Evolutionary conservation across 495 filamentous ascomycete genomes (phyloP), one percentile per base, ranked within the genome.

Genomic region (Elaphomyces granulatus): DNA sequence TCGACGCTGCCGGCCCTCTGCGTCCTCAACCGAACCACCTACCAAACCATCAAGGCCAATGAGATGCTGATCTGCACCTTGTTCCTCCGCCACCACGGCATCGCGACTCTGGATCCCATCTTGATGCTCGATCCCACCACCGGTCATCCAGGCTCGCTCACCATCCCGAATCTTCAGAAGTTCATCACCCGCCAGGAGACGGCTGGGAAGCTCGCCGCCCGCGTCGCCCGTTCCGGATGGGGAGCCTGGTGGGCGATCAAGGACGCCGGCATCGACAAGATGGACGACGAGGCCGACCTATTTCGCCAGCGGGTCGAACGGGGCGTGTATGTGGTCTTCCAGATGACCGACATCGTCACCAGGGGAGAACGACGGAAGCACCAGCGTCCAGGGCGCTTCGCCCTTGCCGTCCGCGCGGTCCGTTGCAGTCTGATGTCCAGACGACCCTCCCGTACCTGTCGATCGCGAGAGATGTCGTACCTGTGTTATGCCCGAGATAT

Each of bases 341-440:
- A 58, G 34, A 55, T 58, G 49, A 39, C 52, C 8, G 54, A 58
- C 32, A 55, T 55, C 32, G 48, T 48, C n/a, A 46, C 43, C 2
- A 45, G 47, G 8, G 39, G 38, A 2, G 43, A 52, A 21, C 37
- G 40, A 36, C 48, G 48, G 7, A 40, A 30, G 8, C 38, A 45
- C 20, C 42, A 44, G 26, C 40, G 37, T 14, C 18, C 46, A n/a
- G 34, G 34, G 12, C 40, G 31, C 3, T 32, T 34, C 20, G 23
- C 17, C 20, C 26, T 36, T 8, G 40, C 40, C 3, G 6, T 20
- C 18, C 28, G 20, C 34, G 31, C 20, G 14, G 36, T 36, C 31
- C 33, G 33, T 15, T 23, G 36, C 6, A 37, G 16, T n/a, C 37
- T 34, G 33, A 33, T 43, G 12, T 21, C 34, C 3, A 30, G 41